These are phyloP conservation scores for Spencermartinsiella europaea DNA, from an alignment of 805 yeast genomes.

Conservation along the genomic window DNA sequence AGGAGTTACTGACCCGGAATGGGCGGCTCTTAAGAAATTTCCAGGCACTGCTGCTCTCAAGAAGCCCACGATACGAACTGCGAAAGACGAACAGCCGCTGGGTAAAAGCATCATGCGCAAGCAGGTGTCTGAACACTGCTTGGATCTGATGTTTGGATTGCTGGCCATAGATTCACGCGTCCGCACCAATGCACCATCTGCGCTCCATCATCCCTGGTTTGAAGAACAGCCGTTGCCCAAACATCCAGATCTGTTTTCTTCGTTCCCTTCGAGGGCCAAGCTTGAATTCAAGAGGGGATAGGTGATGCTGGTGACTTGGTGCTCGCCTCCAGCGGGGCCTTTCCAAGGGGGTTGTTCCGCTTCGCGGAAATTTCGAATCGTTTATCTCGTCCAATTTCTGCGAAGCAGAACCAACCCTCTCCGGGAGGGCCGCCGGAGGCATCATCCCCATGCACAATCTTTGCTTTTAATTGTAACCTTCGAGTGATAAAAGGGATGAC, in stretches of 20 bases:
- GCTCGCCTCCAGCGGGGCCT: too few species aligned
- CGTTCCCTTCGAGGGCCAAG: slow-evolving; percentile 23
- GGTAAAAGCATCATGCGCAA: neutral
- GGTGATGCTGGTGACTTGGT: too few species aligned
- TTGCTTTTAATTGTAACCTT: too few species aligned
- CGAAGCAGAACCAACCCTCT: too few species aligned
- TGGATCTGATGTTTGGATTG: slow-evolving; percentile 36
- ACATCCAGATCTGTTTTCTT: slow-evolving; percentile 23
- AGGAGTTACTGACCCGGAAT: slow-evolving; percentile 43
- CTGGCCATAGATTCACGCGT: slow-evolving; percentile 40
- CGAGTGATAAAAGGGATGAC: too few species aligned
- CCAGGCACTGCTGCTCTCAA: slow-evolving; percentile 82
- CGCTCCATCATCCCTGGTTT: slow-evolving; percentile 41
- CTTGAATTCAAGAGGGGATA: neutral
- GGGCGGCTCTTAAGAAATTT: slow-evolving; percentile 54
- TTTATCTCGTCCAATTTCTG: too few species aligned
- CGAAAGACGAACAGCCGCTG: neutral
- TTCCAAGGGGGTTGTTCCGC: too few species aligned
- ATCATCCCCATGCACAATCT: too few species aligned
- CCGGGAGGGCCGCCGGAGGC: too few species aligned
- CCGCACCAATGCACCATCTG: slow-evolving; percentile 43
- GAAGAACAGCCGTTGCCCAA: slow-evolving; percentile 39
- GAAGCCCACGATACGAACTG: slow-evolving; percentile 71
- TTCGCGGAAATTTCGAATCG: too few species aligned
- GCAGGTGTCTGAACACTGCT: slow-evolving; percentile 19